These are phyloP conservation scores for Aeminium ludgeri DNA, from an alignment of 495 filamentous ascomycete genomes.

Conservation along the genomic window DNA sequence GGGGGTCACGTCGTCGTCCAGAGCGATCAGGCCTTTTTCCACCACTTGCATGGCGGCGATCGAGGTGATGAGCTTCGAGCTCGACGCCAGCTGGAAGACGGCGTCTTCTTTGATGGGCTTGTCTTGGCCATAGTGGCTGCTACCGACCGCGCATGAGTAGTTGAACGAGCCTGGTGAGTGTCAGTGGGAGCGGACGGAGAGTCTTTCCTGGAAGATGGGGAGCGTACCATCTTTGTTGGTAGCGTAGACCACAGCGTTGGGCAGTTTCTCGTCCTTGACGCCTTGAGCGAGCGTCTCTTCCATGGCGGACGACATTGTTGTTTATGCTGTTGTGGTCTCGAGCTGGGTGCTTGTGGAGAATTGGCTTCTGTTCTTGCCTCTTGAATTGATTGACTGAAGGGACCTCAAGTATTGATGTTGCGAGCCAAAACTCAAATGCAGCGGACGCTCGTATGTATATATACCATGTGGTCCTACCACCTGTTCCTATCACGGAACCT, in stretches of 20 bases:
- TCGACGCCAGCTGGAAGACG: conserved; percentile 18
- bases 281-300: conserved; percentile 7
- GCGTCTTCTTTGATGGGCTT: conserved; percentile 15
- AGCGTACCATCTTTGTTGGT: conserved; percentile 9
- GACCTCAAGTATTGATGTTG: too few species aligned
- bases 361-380: too few species aligned
- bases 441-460: too few species aligned
- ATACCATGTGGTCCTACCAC: too few species aligned
- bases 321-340: too few species aligned
- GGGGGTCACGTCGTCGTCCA: conserved; percentile 20
- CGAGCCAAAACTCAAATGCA: too few species aligned
- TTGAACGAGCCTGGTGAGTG: conserved; percentile 15
- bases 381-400: too few species aligned
- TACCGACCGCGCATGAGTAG: conserved; percentile 15
- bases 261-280: conserved; percentile 11
- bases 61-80: conserved; percentile 22
- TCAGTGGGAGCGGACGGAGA: too few species aligned
- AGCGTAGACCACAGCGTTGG: conserved; percentile 9
- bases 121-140: conserved; percentile 5
- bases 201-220: background rate
- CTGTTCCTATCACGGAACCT: too few species aligned
- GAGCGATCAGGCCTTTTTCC: conserved; percentile 19
- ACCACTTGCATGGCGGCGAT: conserved; percentile 22
- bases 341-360: too few species aligned
- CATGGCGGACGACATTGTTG: too few species aligned